Base-by-base conservation (phyloP, 2,329 filamentous ascomycete genomes). In the Aspergillus awamori region DNA sequence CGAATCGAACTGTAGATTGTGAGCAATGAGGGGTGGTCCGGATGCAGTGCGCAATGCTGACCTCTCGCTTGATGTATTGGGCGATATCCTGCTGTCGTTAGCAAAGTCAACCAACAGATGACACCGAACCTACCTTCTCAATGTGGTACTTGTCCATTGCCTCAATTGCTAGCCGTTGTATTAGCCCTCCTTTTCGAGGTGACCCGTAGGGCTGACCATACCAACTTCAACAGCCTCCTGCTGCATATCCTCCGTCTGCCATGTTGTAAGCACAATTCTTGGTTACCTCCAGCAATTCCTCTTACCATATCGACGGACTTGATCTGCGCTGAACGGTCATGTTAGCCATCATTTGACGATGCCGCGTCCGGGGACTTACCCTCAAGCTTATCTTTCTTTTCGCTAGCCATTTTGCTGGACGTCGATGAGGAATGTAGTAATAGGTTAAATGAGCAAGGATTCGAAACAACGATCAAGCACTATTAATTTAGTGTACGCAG, bases 271-370 rank as follows among this genome's bases (percentile, higher is more conserved):
- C 52, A 51, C 53, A 8, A 43, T 43, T 22, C 60, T 60, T 60
- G 28, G 26, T n/a, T 60, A 62, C 57, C 41, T 48, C 57, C 28
- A 59, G 59, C 52, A 26, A 59, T 26, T 36, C 57, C 49, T 54
- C 83, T 79, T 85, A 98, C 95, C 95, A 99, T 99, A 77, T 99
- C 95, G 62, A 92, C 94, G 70, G 93, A 97, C 84, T 99, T 99
- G 80, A 99, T 89, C 81, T 97, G 93, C 65, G 92, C 95, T 99
- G 74, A 67, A 71, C n/a, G 30, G 28, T 22, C 30, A 54, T 48
- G 56, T 65, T 69, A 74, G 66, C 55, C 41, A 53, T 54, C 57
- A 43, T 33, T 51, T 38, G 26, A 53, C 17, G 48, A 56, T 47
- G 43, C 47, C 22, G 39, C 26, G 45, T 39, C 28, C 11, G 22